Conservation (phyloP, 1,284 basidiomycete species). For the Ustilago curta region DNA sequence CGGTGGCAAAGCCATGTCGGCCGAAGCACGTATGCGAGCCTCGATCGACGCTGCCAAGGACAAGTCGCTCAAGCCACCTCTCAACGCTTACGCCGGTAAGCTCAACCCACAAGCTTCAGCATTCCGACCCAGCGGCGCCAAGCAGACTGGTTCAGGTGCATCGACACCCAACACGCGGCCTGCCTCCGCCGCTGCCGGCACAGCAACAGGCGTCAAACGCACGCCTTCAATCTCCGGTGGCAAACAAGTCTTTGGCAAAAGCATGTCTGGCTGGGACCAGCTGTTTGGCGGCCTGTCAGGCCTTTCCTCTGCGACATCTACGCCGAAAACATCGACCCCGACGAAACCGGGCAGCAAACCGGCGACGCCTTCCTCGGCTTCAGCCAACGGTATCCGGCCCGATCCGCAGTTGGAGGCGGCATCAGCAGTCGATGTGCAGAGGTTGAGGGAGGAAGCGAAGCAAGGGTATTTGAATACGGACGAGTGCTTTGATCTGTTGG, state of each 20-base stretch:
- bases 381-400: constrained; percentile 33
- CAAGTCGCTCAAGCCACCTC: constrained; percentile 28
- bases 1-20: constrained; percentile 30
- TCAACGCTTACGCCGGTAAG: constrained; percentile 15
- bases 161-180: constrained; percentile 16
- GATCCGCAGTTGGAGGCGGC: constrained; percentile 32
- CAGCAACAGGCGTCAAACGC: constrained; percentile 13
- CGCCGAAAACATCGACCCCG: constrained; percentile 13
- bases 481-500: constrained; percentile 52
- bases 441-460: constrained; percentile 10
- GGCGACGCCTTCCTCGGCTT: constrained; percentile 6
- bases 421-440: constrained; percentile 13
- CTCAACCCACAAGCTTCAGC: constrained; percentile 41
- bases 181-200: neutral
- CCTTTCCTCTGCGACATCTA: constrained; percentile 16
- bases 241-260: constrained; percentile 48
- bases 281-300: constrained; percentile 45
- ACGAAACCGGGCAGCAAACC: constrained; percentile 16
- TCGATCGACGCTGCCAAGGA: constrained; percentile 44
- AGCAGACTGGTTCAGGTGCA: constrained; percentile 11
- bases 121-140: constrained; percentile 29
- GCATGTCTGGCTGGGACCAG: constrained; percentile 50
- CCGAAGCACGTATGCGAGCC: constrained; percentile 40
- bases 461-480: constrained; percentile 31
- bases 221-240: constrained; percentile 6